Evolutionary conservation across 202 grass and related monocot genomes (phyloP).

Genomic region (Musa balbisiana): DNA sequence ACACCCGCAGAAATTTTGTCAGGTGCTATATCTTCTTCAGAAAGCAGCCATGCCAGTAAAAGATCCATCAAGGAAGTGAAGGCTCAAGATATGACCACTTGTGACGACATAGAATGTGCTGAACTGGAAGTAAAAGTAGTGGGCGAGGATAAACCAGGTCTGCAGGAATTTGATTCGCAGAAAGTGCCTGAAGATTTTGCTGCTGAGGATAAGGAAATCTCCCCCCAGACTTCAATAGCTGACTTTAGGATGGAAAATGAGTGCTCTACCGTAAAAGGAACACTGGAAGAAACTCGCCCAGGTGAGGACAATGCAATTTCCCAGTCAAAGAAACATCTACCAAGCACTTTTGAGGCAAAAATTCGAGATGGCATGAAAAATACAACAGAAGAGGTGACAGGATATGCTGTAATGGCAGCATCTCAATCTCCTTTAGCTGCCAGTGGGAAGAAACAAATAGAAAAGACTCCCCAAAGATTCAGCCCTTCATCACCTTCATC

Average conservation of each 20-base stretch:
- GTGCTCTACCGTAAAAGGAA: slow-evolving; percentile 30
- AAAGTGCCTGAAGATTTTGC: slow-evolving; percentile 43
- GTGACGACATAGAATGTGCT: slow-evolving; percentile 24
- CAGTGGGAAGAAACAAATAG: slow-evolving; percentile 45
- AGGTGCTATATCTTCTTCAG: slow-evolving; percentile 44
- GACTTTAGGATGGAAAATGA: slow-evolving; percentile 32
- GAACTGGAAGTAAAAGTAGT: slow-evolving; percentile 33
- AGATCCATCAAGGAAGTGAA: slow-evolving; percentile 37
- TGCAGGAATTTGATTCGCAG: slow-evolving; percentile 30
- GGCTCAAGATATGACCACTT: slow-evolving; percentile 28
- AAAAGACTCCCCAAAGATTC: slow-evolving; percentile 37
- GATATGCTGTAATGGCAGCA: slow-evolving; percentile 24
- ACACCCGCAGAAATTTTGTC: slow-evolving; percentile 43
- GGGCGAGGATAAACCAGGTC: slow-evolving; percentile 29
- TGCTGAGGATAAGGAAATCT: slow-evolving; percentile 33
- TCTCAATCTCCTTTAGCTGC: slow-evolving; percentile 29
- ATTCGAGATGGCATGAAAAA: slow-evolving; percentile 30
- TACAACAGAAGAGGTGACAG: slow-evolving; percentile 33
- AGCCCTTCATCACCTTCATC: slow-evolving; percentile 34
- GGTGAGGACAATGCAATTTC: slow-evolving; percentile 26
- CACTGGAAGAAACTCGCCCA: slow-evolving; percentile 35
- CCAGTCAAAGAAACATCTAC: slow-evolving; percentile 21
- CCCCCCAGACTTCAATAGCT: slow-evolving; percentile 27
- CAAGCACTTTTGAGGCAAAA: slow-evolving; percentile 22
- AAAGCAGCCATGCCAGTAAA: slow-evolving; percentile 34